A percentile compares a stretch with the other conserved stretches of the same genome.
These are phyloP conservation scores for Fragilariopsis cylindrus DNA, from an alignment of 108 stramenopile genomes.

Conservation along the genomic window DNA sequence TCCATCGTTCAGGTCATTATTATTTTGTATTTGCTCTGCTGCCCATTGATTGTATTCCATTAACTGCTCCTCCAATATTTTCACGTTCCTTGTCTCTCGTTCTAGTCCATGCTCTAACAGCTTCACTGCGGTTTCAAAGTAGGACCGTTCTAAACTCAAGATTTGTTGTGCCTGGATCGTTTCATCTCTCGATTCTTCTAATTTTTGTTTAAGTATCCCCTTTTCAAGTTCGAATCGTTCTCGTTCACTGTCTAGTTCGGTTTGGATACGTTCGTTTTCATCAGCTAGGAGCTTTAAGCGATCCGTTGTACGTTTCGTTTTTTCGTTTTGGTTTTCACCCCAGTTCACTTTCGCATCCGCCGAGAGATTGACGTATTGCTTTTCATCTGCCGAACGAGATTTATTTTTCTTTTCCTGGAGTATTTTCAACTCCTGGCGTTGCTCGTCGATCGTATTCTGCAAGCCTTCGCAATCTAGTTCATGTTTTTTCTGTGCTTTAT, in stretches of 20 bases:
- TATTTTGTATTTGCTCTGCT: background rate
- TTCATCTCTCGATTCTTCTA: constrained; percentile 5
- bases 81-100: constrained; percentile 4
- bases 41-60: background rate
- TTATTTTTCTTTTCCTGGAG: constrained; percentile 10
- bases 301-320: constrained; percentile 11
- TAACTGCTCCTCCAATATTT: constrained; percentile 2
- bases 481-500: constrained; percentile 4
- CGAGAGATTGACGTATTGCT: constrained; percentile 5
- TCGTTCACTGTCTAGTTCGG: constrained; percentile 8
- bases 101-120: constrained; percentile 16
- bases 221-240: constrained; percentile 1
- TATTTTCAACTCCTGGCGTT: constrained; percentile 2
- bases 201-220: constrained; percentile 6
- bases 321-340: constrained; percentile 16
- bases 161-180: background rate
- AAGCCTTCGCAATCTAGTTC: background rate
- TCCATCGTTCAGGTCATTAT: background rate
- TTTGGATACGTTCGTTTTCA: constrained; percentile 11
- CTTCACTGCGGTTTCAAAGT: constrained; percentile 9
- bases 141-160: constrained; percentile 14
- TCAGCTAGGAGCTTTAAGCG: constrained; percentile 1
- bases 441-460: constrained; percentile 8
- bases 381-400: background rate
- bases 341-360: constrained; percentile 1